phyloP scores from a whole-genome alignment of 305 asterid species.

The Rubia occidens region DNA sequence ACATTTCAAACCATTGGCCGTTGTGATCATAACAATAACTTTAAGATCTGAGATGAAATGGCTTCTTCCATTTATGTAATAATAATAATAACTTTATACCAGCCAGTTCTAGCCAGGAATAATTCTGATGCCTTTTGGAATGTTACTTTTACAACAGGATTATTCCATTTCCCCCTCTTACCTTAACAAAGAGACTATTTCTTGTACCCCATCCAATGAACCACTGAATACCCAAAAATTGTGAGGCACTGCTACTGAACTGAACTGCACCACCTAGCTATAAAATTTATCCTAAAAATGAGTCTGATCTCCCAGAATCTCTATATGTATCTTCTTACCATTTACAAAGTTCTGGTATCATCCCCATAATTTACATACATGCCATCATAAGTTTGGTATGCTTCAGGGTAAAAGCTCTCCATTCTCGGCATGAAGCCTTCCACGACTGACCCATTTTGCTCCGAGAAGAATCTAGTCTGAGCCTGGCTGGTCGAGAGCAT shows the following conservation, averaged over 20 bases:
- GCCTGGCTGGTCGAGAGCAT: constrained; percentile 34
- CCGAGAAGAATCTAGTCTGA: constrained; percentile 41
- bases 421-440: constrained; percentile 20
- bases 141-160: constrained; percentile 1
- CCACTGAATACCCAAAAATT: constrained; percentile 26
- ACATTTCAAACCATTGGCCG: too few species aligned
- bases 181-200: constrained; percentile 10
- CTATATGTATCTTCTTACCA: constrained; percentile 15
- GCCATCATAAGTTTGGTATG: constrained; percentile 15
- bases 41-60: too few species aligned
- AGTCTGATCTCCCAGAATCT: constrained; percentile 20
- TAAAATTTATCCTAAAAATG: constrained; percentile 13
- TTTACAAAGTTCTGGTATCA: constrained; percentile 23
- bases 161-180: constrained; percentile 8
- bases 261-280: constrained; percentile 23
- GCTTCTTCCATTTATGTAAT: not conserved
- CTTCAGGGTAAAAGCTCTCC: constrained; percentile 9
- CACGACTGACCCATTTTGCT: constrained; percentile 33
- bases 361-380: constrained; percentile 28
- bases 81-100: not conserved
- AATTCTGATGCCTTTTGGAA: not conserved
- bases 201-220: constrained; percentile 27
- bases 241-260: constrained; percentile 24
- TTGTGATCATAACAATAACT: too few species aligned
- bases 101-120: not conserved